phyloP scores from a whole-genome alignment of 2,329 filamentous ascomycete species.

The Sclerotinia minor region DNA sequence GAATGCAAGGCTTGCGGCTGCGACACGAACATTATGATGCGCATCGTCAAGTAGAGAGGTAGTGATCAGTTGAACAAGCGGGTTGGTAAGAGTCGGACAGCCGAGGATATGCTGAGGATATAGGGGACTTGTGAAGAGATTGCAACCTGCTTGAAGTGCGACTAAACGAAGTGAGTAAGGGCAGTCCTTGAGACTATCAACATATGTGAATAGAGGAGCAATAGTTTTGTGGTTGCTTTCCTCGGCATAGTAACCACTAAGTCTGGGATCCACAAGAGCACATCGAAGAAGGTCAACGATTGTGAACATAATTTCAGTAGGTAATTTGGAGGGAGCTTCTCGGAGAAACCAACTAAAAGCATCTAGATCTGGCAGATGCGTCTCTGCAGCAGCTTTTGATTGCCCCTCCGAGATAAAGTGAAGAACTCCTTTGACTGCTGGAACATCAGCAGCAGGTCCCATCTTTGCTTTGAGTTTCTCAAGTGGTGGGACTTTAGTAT shows the following conservation, averaged over 20 bases:
- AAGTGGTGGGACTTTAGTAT: constrained; percentile 76
- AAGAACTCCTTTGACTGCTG: constrained; percentile 63
- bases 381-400: constrained; percentile 60
- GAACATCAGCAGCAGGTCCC: constrained; percentile 58
- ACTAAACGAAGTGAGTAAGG: constrained; percentile 84
- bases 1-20: constrained; percentile 79
- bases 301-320: constrained; percentile 70
- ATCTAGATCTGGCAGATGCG: constrained; percentile 69
- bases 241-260: constrained; percentile 81
- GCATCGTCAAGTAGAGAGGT: constrained; percentile 76
- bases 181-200: constrained; percentile 57
- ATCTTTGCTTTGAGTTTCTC: constrained; percentile 81
- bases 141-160: constrained; percentile 79
- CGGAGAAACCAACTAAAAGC: constrained; percentile 63
- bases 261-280: constrained; percentile 71
- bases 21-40: constrained; percentile 73
- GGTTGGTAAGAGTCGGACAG: constrained; percentile 52
- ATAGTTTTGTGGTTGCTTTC: constrained; percentile 67
- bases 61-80: constrained; percentile 69
- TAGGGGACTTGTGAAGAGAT: constrained; percentile 75
- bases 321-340: constrained; percentile 55
- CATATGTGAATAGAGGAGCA: constrained; percentile 57
- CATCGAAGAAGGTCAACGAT: constrained; percentile 83
- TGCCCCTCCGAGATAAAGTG: constrained; percentile 68
- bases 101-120: constrained; percentile 65